Evolutionary conservation across 768 basidiomycete species (phyloP).

Genomic region (Trametes maxima): DNA sequence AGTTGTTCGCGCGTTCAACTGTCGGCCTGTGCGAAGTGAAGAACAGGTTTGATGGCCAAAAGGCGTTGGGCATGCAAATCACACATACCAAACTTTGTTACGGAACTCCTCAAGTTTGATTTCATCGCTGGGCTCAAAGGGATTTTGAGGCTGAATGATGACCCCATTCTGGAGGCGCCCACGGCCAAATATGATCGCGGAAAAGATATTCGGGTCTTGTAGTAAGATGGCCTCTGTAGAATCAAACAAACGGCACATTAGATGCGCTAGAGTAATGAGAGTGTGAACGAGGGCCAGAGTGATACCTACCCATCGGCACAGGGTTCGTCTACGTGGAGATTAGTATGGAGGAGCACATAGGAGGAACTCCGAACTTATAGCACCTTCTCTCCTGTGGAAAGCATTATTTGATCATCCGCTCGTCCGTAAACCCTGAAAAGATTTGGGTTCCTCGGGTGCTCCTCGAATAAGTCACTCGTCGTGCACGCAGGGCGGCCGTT

Average conservation of each 20-base stretch:
- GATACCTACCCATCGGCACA: neutral
- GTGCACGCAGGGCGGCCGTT: constrained; percentile 38
- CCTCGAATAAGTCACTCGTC: constrained; percentile 43
- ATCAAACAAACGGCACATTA: no score
- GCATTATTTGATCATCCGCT: constrained; percentile 49
- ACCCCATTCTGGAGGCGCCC: constrained; percentile 44
- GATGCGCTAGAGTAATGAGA: no score
- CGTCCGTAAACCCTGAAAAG: constrained; percentile 45
- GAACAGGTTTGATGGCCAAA: neutral
- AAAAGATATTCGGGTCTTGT: constrained; percentile 36
- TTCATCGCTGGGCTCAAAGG: constrained; percentile 34
- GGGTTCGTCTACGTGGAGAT: constrained; percentile 6
- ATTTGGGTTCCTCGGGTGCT: constrained; percentile 41
- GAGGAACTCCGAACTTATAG: neutral
- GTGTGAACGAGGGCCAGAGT: neutral
- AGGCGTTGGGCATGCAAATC: neutral
- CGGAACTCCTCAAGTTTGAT: constrained; percentile 15
- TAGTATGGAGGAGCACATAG: neutral
- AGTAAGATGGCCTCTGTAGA: constrained; percentile 38
- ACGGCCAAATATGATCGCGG: constrained; percentile 44
- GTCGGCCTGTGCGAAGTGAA: constrained; percentile 25
- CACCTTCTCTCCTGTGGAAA: constrained; percentile 43
- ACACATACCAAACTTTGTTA: constrained; percentile 18
- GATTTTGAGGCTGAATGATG: constrained; percentile 39
- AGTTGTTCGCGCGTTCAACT: constrained; percentile 29